Evolutionary conservation across 331 rosid genomes (phyloP), one percentile per base, ranked within the genome.

Genomic region (Acacia concinna): DNA sequence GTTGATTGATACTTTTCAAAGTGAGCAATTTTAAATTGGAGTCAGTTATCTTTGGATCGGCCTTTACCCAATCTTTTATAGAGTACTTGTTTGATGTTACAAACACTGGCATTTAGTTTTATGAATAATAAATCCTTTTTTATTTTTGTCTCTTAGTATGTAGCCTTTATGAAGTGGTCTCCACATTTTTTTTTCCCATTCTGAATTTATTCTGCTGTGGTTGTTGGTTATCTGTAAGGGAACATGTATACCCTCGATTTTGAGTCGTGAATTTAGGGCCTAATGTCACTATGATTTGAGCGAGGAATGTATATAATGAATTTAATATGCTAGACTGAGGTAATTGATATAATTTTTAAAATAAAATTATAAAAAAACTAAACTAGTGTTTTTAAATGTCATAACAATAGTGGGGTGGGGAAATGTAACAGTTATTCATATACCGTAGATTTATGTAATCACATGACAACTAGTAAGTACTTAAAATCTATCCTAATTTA

Each of bases 1-100:
- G 68, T 76, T 81, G 52, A 64, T 80, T 69, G 81, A 79, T 79
- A 51, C 65, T 3, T 59, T 28, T 28, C 67, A 38, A 72, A 77
- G 77, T 31, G 57, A 63, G 72, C 78, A 74, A 76, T 80, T 85
- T 90, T 75, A 65, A 65, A 30, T 81, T 66, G 81, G 40, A 30
- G 79, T 49, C 74, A 23, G 63, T 66, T 51, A 74, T 75, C 43
- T 81, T 63, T 46, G 54, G 47, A 46, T 65, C 27, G 71, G 10
- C 71, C 46, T 66, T 51, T 66, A 47, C 32, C 70, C 62, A 43
- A 4, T 67, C 28, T 35, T 43, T 49, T 38, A 64, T 30, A 5
- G 20, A 17, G 11, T 63, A 5, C 13, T 54, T 32, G 21, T 12
- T 59, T 59, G 3, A 59, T 27, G 66, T 10, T 63, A 54, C 27